A percentile compares a stretch with the other conserved stretches of the same genome.
phyloP scores from a whole-genome alignment of 768 basidiomycete genomes.

The Phaeolepiota aurea region DNA sequence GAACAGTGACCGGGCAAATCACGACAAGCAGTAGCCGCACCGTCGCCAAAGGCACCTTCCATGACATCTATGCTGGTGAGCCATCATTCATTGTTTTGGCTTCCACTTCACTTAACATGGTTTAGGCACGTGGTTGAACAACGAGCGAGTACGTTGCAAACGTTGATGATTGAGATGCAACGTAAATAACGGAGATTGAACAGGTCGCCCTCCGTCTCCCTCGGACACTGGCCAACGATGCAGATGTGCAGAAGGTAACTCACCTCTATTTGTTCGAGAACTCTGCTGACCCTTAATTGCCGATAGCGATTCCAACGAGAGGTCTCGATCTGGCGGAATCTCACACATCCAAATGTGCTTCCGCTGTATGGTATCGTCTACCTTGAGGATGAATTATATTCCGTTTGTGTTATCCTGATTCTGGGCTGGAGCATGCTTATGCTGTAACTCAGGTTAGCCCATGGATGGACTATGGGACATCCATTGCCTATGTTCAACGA shows the following conservation, averaged over 20 bases:
- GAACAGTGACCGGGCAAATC: constrained; percentile 34
- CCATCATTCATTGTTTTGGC: not conserved
- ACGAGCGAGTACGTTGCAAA: constrained; percentile 18
- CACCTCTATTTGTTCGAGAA: not conserved
- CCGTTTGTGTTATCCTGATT: constrained; percentile 14
- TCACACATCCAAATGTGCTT: constrained; percentile 31
- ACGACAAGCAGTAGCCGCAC: constrained; percentile 17
- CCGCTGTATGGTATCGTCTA: constrained; percentile 29
- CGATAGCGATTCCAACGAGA: constrained; percentile 35
- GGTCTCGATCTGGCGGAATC: constrained; percentile 30
- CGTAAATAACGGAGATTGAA: not conserved
- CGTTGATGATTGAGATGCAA: no score
- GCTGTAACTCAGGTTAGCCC: constrained; percentile 30
- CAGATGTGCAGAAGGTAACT: constrained; percentile 24
- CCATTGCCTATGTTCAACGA: constrained; percentile 22
- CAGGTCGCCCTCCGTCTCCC: constrained; percentile 33
- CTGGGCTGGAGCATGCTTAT: constrained; percentile 1
- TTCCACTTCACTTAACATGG: not conserved
- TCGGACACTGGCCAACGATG: constrained; percentile 22
- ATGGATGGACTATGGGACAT: constrained; percentile 36
- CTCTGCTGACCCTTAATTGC: constrained; percentile 2
- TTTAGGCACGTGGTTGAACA: constrained; percentile 33
- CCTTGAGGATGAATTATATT: constrained; percentile 22
- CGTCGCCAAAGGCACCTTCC: constrained; percentile 24
- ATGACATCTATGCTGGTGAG: constrained; percentile 31